Conservation (phyloP, 2,329 filamentous ascomycete species). For the Chalaropsis thielavioides region DNA sequence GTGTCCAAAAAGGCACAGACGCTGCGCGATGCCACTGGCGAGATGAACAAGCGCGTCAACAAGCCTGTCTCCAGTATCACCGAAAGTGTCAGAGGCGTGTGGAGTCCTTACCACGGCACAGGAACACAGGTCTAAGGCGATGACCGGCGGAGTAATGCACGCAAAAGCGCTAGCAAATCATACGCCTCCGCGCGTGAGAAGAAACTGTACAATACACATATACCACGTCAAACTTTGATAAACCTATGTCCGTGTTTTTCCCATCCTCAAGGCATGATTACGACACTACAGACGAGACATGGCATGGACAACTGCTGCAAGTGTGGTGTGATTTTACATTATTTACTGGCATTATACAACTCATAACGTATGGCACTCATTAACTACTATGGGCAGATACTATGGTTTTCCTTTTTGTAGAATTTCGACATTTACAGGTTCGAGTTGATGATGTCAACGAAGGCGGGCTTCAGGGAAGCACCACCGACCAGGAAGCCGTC, state of each 20-base stretch:
- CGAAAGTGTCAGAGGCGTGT: conserved; percentile 53
- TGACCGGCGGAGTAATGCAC: not conserved
- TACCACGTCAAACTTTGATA: conserved; percentile 17
- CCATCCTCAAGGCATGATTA: too few species aligned
- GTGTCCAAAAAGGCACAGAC: conserved; percentile 67
- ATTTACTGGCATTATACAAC: conserved; percentile 19
- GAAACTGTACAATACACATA: conserved; percentile 12
- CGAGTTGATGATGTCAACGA: conserved; percentile 47
- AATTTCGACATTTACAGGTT: conserved; percentile 29
- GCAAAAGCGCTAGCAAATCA: not conserved
- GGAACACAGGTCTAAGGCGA: conserved; percentile 36
- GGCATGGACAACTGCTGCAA: not conserved
- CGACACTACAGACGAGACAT: not conserved
- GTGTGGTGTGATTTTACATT: conserved; percentile 14
- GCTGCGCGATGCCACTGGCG: conserved; percentile 58
- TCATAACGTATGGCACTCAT: not conserved
- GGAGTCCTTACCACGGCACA: conserved; percentile 54
- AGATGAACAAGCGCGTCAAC: conserved; percentile 50
- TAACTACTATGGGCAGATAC: not conserved
- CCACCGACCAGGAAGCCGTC: conserved; percentile 96
- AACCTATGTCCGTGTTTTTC: too few species aligned
- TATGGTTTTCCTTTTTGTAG: not conserved
- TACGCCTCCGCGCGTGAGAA: not conserved
- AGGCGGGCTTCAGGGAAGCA: conserved; percentile 92
- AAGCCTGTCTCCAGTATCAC: conserved; percentile 52